phyloP scores from a whole-genome alignment of 2,329 filamentous ascomycete genomes.

The Alternaria sp. region DNA sequence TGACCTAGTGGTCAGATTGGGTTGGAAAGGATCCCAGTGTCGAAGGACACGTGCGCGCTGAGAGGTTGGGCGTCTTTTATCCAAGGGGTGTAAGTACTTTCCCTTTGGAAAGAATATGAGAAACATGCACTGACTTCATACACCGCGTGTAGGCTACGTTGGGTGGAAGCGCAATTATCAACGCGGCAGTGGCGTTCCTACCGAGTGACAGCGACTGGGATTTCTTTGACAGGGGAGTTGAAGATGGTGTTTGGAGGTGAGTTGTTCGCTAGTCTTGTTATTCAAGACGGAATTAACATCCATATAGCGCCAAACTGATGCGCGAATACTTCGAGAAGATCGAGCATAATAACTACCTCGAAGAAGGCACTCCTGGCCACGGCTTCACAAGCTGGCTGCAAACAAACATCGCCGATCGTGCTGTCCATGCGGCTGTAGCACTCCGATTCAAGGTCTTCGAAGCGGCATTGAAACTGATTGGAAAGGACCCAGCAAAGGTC shows the following conservation, averaged over 20 bases:
- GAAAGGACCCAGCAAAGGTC: conserved; percentile 25
- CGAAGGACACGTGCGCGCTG: conserved; percentile 49
- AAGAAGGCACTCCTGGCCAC: conserved; percentile 27
- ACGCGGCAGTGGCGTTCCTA: conserved; percentile 28
- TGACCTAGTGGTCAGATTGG: conserved; percentile 16
- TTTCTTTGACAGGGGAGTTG: conserved; percentile 27
- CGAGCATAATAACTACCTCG: conserved; percentile 32
- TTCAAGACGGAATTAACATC: not conserved
- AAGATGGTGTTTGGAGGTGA: conserved; percentile 29
- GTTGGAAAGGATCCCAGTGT: conserved; percentile 25
- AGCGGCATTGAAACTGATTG: conserved; percentile 25
- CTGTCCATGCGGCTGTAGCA: conserved; percentile 9
- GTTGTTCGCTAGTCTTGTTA: not conserved
- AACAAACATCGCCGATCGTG: conserved; percentile 25
- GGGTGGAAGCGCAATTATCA: conserved; percentile 29
- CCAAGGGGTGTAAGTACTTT: conserved; percentile 20
- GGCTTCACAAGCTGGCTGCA: conserved; percentile 34
- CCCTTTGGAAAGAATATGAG: not conserved
- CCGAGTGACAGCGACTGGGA: conserved; percentile 35
- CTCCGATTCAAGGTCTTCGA: conserved; percentile 23
- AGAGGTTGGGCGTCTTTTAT: conserved; percentile 31
- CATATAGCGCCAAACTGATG: conserved; percentile 23
- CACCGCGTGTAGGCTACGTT: conserved; percentile 14
- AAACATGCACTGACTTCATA: not conserved
- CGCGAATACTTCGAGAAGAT: conserved; percentile 29